phyloP scores from a whole-genome alignment of 176 grass and related monocot species.

The Hordeum marinum region DNA sequence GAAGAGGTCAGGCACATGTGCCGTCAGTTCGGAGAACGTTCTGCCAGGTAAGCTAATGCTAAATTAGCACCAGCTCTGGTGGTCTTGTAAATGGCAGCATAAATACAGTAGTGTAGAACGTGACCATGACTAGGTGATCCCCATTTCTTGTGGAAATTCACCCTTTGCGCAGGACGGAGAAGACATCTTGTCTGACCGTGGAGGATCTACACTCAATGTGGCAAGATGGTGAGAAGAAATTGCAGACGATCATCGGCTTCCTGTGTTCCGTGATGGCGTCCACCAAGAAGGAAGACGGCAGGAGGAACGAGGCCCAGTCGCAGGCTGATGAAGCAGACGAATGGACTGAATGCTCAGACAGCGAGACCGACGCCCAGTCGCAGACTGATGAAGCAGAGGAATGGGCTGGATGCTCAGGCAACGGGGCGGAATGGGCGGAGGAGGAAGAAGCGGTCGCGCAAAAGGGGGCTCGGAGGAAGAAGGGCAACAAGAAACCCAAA shows the following conservation, averaged over 20 bases:
- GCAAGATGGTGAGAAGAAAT: conserved; percentile 28
- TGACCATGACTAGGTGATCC: background rate
- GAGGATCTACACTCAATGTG: conserved; percentile 28
- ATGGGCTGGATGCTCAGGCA: too few relatives aligned
- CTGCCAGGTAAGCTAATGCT: conserved; percentile 24
- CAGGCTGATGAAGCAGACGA: too few relatives aligned
- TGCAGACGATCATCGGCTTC: conserved; percentile 24
- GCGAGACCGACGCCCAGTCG: too few relatives aligned
- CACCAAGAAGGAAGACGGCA: background rate
- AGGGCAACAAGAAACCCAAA: too few relatives aligned
- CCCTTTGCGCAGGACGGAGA: background rate
- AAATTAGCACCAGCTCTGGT: background rate
- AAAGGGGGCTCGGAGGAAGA: too few relatives aligned
- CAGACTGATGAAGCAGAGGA: too few relatives aligned
- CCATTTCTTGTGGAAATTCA: background rate
- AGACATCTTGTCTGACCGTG: background rate
- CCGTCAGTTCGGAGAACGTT: conserved; percentile 12
- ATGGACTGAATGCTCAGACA: too few relatives aligned
- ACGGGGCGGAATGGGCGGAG: too few relatives aligned
- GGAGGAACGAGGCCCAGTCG: too few relatives aligned
- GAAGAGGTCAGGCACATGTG: conserved; percentile 18
- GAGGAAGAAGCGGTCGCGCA: too few relatives aligned
- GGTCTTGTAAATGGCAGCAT: background rate
- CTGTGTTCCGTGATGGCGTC: conserved; percentile 7
- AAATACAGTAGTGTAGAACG: background rate